These are phyloP conservation scores for Arthrobotrys pseudoclavata DNA, from an alignment of 2,329 filamentous ascomycete species.

Conservation along the genomic window DNA sequence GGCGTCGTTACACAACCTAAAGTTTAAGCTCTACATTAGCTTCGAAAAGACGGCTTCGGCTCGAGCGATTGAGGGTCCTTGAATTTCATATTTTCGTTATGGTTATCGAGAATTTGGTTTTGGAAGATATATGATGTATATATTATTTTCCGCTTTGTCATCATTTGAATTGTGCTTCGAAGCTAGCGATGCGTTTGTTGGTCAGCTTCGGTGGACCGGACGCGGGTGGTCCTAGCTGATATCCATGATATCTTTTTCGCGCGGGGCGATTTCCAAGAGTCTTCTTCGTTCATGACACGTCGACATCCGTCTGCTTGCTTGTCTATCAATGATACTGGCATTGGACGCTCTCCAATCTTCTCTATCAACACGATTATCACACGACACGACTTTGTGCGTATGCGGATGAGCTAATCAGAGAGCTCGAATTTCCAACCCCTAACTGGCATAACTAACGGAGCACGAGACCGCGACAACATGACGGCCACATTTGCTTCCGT, in stretches of 20 bases:
- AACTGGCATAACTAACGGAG: not conserved
- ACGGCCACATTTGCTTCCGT: slow-evolving; percentile 36
- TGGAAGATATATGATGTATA: too few relatives aligned
- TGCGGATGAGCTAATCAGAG: not conserved
- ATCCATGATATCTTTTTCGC: slow-evolving; percentile 14
- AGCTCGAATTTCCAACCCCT: slow-evolving; percentile 16
- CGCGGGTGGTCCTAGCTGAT: slow-evolving; percentile 12
- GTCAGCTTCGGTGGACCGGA: slow-evolving; percentile 18
- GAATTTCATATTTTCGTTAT: too few relatives aligned
- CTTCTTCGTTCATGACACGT: not conserved
- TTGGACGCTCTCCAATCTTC: too few relatives aligned
- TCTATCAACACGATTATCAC: too few relatives aligned
- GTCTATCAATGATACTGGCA: too few relatives aligned
- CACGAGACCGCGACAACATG: slow-evolving; percentile 23
- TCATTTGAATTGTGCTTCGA: too few relatives aligned
- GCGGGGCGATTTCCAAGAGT: not conserved
- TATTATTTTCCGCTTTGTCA: too few relatives aligned
- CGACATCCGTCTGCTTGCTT: not conserved
- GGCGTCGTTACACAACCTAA: slow-evolving; percentile 18
- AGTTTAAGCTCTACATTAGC: not conserved
- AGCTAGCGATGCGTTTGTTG: too few relatives aligned
- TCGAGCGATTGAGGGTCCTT: too few relatives aligned
- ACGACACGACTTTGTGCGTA: not conserved
- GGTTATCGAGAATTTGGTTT: too few relatives aligned
- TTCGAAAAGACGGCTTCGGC: not conserved